Percentiles rank a stretch among this genome's conserved stretches.
Conservation (phyloP, 2,329 filamentous ascomycete genomes). For the Cladophialophora immunda region DNA sequence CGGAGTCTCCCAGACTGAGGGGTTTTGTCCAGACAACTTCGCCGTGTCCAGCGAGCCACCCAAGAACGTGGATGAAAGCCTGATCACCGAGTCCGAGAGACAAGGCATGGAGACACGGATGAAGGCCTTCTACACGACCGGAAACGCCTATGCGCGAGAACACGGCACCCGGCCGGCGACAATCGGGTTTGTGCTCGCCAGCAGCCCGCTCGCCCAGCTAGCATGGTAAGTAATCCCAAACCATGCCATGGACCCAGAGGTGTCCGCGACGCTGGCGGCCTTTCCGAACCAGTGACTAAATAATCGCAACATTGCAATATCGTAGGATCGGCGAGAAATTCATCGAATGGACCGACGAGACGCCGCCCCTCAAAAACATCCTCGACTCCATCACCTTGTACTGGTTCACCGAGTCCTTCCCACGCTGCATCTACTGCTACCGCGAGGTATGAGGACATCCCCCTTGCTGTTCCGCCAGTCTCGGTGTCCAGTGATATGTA, state of each 20-base stretch:
- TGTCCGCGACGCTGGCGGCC: background rate
- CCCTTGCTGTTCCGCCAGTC: background rate
- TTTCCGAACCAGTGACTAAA: background rate
- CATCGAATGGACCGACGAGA: constrained; percentile 48
- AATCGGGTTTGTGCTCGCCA: constrained; percentile 62
- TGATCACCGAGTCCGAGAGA: constrained; percentile 44
- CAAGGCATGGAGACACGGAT: constrained; percentile 47
- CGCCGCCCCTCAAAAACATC: constrained; percentile 45
- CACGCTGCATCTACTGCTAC: constrained; percentile 47
- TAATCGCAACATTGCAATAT: background rate
- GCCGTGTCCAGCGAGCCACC: constrained; percentile 6
- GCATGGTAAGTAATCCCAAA: constrained; percentile 53
- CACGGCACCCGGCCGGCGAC: constrained; percentile 66
- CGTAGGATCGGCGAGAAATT: constrained; percentile 53
- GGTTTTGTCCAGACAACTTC: constrained; percentile 25
- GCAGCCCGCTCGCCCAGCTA: constrained; percentile 65
- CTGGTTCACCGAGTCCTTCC: constrained; percentile 51
- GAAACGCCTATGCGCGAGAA: constrained; percentile 60
- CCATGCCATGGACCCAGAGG: background rate
- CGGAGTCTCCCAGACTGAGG: background rate
- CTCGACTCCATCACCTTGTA: constrained; percentile 48
- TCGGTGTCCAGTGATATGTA: no score
- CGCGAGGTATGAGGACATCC: constrained; percentile 29
- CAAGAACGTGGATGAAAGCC: constrained; percentile 2
- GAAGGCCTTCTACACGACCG: constrained; percentile 51